Evolutionary conservation across 106 monocot genomes (phyloP), one percentile per base, ranked within the genome.

Genomic region (Dactylorhiza incarnata): DNA sequence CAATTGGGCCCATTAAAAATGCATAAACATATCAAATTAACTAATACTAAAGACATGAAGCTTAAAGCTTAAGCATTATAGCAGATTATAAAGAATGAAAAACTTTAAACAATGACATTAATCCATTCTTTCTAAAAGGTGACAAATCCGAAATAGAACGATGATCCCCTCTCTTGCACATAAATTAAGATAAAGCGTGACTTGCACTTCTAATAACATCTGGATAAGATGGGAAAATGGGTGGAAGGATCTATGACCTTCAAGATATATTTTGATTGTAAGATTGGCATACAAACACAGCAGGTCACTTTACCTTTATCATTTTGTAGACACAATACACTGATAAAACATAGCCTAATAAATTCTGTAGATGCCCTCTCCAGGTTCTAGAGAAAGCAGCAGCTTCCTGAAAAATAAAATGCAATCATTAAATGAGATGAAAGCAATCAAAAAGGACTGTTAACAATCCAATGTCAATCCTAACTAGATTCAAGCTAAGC

Each of bases 321-420:
- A 97, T 97, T 82, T 97, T 97, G 84, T 91, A 97, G 45, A 97
- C 87, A 89, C 97, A 97, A 55, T 97, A 97, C 3, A 94, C 75
- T 58, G 97, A 97, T 67, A 97, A 86, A 45, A 91, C 94, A 87
- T 97, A 97, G 74, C 97, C 97, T 76, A 97, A 80, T 73, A 94
- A 80, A 87, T 97, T 97, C 74, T 94, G 89, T 59, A 94, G 76
- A 77, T 97, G 93, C 24, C 97, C 97, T 81, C 87, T 93, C 93
- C 93, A 97, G 24, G 93, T 94, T 75, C 93, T 82, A 81, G 97
- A 94, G 86, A 83, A 97, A 63, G 87, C 89, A 81, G 97, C 93
- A 84, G 97, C 93, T 89, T 91, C 86, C 97, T 94, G 83, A 73
- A 72, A 72, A 11, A n/a, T 78, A 37, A 23, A 78, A 37, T 50